A percentile compares a stretch with the other conserved stretches of the same genome.
phyloP scores from a whole-genome alignment of 495 filamentous ascomycete genomes.

The Xylaria longipes region DNA sequence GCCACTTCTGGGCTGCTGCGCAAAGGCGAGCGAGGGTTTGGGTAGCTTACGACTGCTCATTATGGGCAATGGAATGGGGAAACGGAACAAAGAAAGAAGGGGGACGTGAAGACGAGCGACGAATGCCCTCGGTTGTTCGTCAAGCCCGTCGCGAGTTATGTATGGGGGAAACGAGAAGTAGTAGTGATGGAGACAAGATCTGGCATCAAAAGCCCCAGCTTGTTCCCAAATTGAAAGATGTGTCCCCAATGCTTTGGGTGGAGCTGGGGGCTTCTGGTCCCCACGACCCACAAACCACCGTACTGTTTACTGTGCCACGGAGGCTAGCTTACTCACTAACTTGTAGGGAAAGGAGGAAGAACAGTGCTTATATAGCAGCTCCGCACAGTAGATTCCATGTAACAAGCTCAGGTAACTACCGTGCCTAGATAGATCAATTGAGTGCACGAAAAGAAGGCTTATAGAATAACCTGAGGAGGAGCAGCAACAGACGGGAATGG shows the following conservation, averaged over 20 bases:
- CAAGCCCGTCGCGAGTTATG: slow-evolving; percentile 45
- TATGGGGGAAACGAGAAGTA: slow-evolving; percentile 40
- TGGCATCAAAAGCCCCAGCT: slow-evolving; percentile 55
- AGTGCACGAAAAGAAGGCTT: too few relatives aligned
- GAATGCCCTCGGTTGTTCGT: slow-evolving; percentile 36
- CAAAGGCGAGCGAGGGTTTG: slow-evolving; percentile 34
- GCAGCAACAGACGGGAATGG: too few relatives aligned
- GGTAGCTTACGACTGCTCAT: slow-evolving; percentile 65
- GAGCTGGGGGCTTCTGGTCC: slow-evolving; percentile 34
- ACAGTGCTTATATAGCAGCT: background rate
- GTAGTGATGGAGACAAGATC: slow-evolving; percentile 51
- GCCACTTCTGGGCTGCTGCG: slow-evolving; percentile 40
- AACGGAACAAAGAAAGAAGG: slow-evolving; percentile 52
- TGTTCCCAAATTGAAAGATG: slow-evolving; percentile 50
- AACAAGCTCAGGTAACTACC: background rate
- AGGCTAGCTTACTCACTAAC: background rate
- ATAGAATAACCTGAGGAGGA: too few relatives aligned
- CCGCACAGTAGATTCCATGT: background rate
- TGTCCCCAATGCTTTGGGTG: slow-evolving; percentile 57
- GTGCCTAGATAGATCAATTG: too few relatives aligned
- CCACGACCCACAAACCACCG: background rate
- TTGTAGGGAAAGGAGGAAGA: background rate
- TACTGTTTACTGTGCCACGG: background rate
- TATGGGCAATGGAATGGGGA: slow-evolving; percentile 56
- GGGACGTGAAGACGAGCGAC: slow-evolving; percentile 46